A percentile compares a stretch with the other conserved stretches of the same genome.
Conservation (phyloP, 73 alveolate species). For the Paramecium caudatum region DNA sequence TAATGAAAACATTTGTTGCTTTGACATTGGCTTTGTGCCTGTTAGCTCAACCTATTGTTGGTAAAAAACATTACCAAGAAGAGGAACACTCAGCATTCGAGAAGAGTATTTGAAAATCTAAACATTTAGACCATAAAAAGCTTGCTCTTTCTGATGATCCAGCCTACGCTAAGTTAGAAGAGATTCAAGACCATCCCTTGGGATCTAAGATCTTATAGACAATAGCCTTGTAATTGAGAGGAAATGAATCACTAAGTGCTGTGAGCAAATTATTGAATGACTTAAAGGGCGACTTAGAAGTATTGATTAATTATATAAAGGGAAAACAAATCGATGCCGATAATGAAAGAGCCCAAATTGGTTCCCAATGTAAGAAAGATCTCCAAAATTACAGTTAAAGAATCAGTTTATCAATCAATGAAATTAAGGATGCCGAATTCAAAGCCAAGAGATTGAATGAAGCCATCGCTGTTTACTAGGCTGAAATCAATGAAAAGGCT, state of each 20-base stretch:
- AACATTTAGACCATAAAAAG: constrained; percentile 27
- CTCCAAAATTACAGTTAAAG: constrained; percentile 58
- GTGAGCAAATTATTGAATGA: constrained; percentile 66
- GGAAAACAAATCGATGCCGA: constrained; percentile 63
- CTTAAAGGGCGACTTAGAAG: constrained; percentile 62
- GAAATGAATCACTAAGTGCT: constrained; percentile 69
- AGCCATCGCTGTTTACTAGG: constrained; percentile 50
- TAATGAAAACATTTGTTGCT: constrained; percentile 31
- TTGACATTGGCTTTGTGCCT: constrained; percentile 55
- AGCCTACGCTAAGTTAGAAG: constrained; percentile 64
- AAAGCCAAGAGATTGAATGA: constrained; percentile 69
- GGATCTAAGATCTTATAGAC: constrained; percentile 64
- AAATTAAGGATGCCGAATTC: constrained; percentile 67
- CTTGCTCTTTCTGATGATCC: constrained; percentile 53
- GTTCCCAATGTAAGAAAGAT: constrained; percentile 70
- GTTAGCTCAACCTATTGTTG: constrained; percentile 6
- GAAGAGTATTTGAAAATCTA: neutral
- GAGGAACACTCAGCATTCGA: constrained; percentile 65
- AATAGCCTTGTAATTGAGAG: constrained; percentile 65
- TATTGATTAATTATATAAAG: neutral
- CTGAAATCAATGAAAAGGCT: constrained; percentile 65
- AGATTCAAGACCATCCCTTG: constrained; percentile 63
- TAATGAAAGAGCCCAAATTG: constrained; percentile 65
- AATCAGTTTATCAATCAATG: constrained; percentile 55
- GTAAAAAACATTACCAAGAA: constrained; percentile 45